A percentile compares a stretch with the other conserved stretches of the same genome.
phyloP scores from a whole-genome alignment of 257 asterid species.

The Scutellaria barbata region DNA sequence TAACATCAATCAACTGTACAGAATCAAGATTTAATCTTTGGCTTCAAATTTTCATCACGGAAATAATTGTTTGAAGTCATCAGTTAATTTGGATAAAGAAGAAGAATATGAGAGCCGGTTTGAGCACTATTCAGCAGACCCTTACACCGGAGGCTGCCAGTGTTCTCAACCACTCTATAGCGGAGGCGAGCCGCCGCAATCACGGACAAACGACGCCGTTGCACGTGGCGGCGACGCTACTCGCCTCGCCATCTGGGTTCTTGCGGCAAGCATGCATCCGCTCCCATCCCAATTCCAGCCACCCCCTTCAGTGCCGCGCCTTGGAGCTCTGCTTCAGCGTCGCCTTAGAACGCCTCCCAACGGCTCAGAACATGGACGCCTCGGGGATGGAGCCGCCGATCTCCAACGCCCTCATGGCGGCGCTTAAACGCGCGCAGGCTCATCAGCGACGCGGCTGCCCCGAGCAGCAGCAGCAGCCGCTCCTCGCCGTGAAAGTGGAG shows the following conservation, averaged over 20 bases:
- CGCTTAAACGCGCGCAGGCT: slow-evolving; percentile 87
- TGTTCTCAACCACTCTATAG: slow-evolving; percentile 77
- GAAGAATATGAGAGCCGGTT: slow-evolving; percentile 76
- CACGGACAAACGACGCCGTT: slow-evolving; percentile 96
- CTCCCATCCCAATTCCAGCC: slow-evolving; percentile 91
- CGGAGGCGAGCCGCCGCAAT: slow-evolving; percentile 81
- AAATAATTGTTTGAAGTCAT: neutral
- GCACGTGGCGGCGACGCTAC: slow-evolving; percentile 92
- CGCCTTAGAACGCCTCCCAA: slow-evolving; percentile 81
- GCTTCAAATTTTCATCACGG: slow-evolving; percentile 22
- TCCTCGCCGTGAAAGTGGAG: slow-evolving; percentile 85
- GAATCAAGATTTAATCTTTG: slow-evolving; percentile 34
- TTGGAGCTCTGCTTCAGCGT: slow-evolving; percentile 89
- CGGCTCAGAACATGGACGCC: slow-evolving; percentile 59
- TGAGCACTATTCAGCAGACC: slow-evolving; percentile 87
- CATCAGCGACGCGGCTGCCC: slow-evolving; percentile 90
- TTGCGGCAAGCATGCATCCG: slow-evolving; percentile 87
- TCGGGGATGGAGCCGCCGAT: slow-evolving; percentile 70
- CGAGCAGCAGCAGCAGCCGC: slow-evolving; percentile 92
- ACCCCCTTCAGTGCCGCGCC: slow-evolving; percentile 96
- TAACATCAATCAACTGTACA: slow-evolving; percentile 16
- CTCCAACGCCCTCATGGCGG: slow-evolving; percentile 70
- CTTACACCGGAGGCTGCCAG: slow-evolving; percentile 84
- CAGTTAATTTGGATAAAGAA: slow-evolving; percentile 1
- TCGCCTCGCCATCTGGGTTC: slow-evolving; percentile 78